Percentiles rank a stretch among this genome's conserved stretches.
These are phyloP conservation scores for Balakata baccata DNA, from an alignment of 345 rosid species.

Conservation along the genomic window DNA sequence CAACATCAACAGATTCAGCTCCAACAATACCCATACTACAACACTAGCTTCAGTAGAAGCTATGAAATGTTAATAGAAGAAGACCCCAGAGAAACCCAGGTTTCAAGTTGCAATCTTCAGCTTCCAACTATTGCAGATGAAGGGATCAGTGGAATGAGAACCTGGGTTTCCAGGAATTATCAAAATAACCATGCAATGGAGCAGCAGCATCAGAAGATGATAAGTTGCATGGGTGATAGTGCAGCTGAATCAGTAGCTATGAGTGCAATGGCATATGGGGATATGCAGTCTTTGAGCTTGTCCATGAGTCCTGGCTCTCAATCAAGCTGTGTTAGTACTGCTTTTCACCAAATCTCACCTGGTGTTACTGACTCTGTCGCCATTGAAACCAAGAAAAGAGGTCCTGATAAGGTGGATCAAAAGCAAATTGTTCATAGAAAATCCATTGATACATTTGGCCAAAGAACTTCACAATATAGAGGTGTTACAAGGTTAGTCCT, in stretches of 20 bases:
- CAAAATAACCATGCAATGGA: constrained; percentile 45
- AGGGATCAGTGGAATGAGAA: constrained; percentile 35
- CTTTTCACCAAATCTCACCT: constrained; percentile 54
- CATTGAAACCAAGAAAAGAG: constrained; percentile 78
- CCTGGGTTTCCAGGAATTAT: constrained; percentile 43
- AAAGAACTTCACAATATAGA: constrained; percentile 95
- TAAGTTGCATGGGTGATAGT: constrained; percentile 21
- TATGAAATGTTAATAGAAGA: constrained; percentile 39
- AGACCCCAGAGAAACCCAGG: constrained; percentile 32
- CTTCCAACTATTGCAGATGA: constrained; percentile 42
- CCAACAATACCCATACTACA: constrained; percentile 37
- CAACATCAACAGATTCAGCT: constrained; percentile 25
- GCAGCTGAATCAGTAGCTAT: constrained; percentile 41
- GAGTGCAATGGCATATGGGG: constrained; percentile 59
- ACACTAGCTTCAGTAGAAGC: constrained; percentile 40
- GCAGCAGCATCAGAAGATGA: constrained; percentile 51
- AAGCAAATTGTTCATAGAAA: constrained; percentile 86
- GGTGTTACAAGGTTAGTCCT: constrained; percentile 80
- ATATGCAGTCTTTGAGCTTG: constrained; percentile 82
- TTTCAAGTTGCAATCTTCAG: constrained; percentile 32
- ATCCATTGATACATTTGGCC: constrained; percentile 94
- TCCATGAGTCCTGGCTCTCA: constrained; percentile 98
- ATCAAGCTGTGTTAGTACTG: constrained; percentile 77
- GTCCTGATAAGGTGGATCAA: constrained; percentile 62
- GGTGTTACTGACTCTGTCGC: constrained; percentile 45